Conservation (phyloP, 108 stramenopile species). For the Stephanodiscus triporus region DNA sequence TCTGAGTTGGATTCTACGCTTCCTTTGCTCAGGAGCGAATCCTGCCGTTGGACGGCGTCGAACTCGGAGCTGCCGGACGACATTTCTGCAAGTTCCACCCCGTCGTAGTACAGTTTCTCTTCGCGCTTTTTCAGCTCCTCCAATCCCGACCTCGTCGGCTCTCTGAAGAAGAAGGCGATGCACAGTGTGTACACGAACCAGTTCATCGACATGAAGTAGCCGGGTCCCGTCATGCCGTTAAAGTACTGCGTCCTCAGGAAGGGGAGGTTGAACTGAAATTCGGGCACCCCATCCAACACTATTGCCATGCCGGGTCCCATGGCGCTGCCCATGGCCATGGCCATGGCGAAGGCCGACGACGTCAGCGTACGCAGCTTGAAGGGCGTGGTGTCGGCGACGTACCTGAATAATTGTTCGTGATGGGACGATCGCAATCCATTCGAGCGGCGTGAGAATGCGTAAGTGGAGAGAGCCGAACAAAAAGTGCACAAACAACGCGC, state of each 20-base stretch:
- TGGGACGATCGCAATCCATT: too few relatives aligned
- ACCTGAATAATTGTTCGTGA: constrained; percentile 44
- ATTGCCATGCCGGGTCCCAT: constrained; percentile 78
- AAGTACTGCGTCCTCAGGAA: constrained; percentile 57
- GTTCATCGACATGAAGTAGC: constrained; percentile 61
- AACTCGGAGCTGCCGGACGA: not conserved
- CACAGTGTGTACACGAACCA: constrained; percentile 54
- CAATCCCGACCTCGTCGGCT: constrained; percentile 62
- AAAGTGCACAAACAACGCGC: too few relatives aligned
- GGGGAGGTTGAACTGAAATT: constrained; percentile 61
- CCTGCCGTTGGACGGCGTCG: constrained; percentile 11
- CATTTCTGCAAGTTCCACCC: constrained; percentile 13
- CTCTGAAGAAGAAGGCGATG: constrained; percentile 45
- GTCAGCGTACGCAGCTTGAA: constrained; percentile 65
- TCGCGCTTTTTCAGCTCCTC: constrained; percentile 55
- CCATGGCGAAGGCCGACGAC: constrained; percentile 71
- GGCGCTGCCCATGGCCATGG: constrained; percentile 73
- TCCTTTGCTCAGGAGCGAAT: constrained; percentile 10
- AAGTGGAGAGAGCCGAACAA: too few relatives aligned
- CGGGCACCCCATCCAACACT: constrained; percentile 51
- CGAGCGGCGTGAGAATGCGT: not conserved
- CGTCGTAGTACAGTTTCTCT: constrained; percentile 5
- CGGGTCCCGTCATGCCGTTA: constrained; percentile 73
- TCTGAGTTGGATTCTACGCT: constrained; percentile 1
- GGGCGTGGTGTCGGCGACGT: constrained; percentile 79